Base-by-base conservation (phyloP, 2,329 filamentous ascomycete species). In the Aplosporella prunicola region DNA sequence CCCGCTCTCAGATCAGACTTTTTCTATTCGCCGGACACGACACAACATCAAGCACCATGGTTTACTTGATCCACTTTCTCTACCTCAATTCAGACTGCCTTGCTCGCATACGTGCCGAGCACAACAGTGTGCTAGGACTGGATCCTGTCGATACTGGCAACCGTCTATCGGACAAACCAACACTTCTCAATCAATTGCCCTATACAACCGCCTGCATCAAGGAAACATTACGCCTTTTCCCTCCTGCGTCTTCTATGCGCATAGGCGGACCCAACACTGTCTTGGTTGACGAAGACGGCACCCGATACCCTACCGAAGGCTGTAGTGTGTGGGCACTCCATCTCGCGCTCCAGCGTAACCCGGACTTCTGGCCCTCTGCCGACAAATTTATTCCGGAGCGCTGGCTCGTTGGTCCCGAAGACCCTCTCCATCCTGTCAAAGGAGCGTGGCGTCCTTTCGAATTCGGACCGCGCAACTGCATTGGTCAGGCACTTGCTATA, bases 391-490 rank as follows among this genome's bases (percentile, higher is more conserved):
- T 50, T 5, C 45, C 55, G 9, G 52, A 55, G 17, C 45, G 55
- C 33, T 39, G 18, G 45, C 2, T 42, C 37, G 9, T 45, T 3
- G 27, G 23, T 0, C 8, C 25, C 18, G 27, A 27, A 2, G 23
- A 44, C 28, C 24, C 39, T 9, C 29, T 50, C 11, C 26, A 45
- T 13, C 26, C 47, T 7, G 26, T 17, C 5, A 23, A 40, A 3
- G 33, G 46, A 9, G 42, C 51, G 7, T 64, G 45, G 44, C 47
- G 57, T 6, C 52, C 61, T 0, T 68, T 67, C 38, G 59, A 64
- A 24, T 42, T 51, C 5, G 64, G 63, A 0, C 52, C 55, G 1
- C 44, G 61, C 3, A 49, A 47, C 3, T 66, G 62, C 36, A 50
- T 60, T 14, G 61, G 61, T 0, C 55, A 61, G 45, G 52, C 53